A percentile compares a stretch with the other conserved stretches of the same genome.
Evolutionary conservation across 768 basidiomycete species (phyloP).

Genomic region (Mrakia frigida): DNA sequence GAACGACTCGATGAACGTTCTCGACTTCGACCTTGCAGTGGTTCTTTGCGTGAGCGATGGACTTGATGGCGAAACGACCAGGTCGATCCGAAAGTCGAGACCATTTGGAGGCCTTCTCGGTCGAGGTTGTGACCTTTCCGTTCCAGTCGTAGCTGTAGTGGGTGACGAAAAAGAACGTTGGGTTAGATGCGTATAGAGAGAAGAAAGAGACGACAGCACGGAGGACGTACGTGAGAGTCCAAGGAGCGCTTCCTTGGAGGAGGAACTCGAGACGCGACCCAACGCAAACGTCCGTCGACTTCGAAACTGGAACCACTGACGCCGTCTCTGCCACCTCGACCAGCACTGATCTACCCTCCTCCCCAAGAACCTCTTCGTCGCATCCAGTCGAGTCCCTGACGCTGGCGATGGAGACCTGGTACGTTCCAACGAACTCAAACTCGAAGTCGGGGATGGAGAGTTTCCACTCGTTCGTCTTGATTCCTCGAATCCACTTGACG

Average conservation of each 20-base stretch:
- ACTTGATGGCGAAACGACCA: conserved; percentile 78
- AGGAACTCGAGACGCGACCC: conserved; percentile 88
- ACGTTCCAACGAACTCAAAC: conserved; percentile 74
- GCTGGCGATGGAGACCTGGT: conserved; percentile 70
- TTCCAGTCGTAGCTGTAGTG: conserved; percentile 68
- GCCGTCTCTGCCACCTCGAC: conserved; percentile 96
- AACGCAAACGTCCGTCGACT: conserved; percentile 75
- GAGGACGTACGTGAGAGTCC: conserved; percentile 68
- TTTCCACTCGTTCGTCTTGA: conserved; percentile 60
- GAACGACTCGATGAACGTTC: conserved; percentile 67
- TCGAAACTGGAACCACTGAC: conserved; percentile 76
- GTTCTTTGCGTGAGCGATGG: conserved; percentile 86
- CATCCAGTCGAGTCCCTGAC: conserved; percentile 77
- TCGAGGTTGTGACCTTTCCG: conserved; percentile 65
- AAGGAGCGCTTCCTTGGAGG: conserved; percentile 87
- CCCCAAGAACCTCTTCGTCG: conserved; percentile 43
- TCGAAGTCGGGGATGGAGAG: conserved; percentile 60
- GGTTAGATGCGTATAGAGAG: neutral
- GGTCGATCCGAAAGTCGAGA: conserved; percentile 73
- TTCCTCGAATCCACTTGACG: conserved; percentile 45
- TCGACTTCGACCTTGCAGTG: conserved; percentile 65
- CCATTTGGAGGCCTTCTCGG: conserved; percentile 74
- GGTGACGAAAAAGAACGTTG: neutral
- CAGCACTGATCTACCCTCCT: neutral
- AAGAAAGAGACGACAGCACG: conserved; percentile 13